Evolutionary conservation across 106 monocot genomes (phyloP).

Genomic region (Dendrobium nobile): DNA sequence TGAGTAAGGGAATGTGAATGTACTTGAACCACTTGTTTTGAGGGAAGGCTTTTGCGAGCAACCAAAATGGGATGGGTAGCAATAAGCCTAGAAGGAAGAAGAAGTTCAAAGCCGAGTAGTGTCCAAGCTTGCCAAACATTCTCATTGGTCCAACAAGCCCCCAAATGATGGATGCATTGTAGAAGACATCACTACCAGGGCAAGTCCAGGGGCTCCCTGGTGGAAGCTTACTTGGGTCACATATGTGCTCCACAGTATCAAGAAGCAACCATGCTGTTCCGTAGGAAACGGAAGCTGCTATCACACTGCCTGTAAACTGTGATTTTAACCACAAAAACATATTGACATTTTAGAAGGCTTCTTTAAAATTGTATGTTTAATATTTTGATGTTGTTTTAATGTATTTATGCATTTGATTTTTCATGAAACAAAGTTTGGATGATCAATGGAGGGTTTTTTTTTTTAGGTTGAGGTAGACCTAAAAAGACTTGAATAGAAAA

Average conservation of each 20-base stretch:
- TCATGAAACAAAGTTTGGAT: no score
- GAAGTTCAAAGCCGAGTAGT: conserved; percentile 34
- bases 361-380: no score
- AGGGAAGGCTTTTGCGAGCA: conserved; percentile 34
- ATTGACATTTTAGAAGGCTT: neutral
- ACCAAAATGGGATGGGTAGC: conserved; percentile 66
- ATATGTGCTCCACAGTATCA: conserved; percentile 48
- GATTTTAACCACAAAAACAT: neutral
- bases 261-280: conserved; percentile 80
- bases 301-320: conserved; percentile 59
- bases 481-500: no score
- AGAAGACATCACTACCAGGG: conserved; percentile 51
- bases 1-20: conserved; percentile 69
- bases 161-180: conserved; percentile 86
- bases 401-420: no score
- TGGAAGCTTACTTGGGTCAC: conserved; percentile 44
- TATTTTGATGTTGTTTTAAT: no score
- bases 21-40: conserved; percentile 47
- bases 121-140: conserved; percentile 55
- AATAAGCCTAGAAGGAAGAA: conserved; percentile 66
- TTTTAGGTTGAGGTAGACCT: no score
- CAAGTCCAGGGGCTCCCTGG: conserved; percentile 87
- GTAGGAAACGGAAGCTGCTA: conserved; percentile 53
- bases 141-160: conserved; percentile 69
- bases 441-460: no score